Evolutionary conservation across 257 asterid species (phyloP).

Genomic region (Ophiorrhiza pumila): DNA sequence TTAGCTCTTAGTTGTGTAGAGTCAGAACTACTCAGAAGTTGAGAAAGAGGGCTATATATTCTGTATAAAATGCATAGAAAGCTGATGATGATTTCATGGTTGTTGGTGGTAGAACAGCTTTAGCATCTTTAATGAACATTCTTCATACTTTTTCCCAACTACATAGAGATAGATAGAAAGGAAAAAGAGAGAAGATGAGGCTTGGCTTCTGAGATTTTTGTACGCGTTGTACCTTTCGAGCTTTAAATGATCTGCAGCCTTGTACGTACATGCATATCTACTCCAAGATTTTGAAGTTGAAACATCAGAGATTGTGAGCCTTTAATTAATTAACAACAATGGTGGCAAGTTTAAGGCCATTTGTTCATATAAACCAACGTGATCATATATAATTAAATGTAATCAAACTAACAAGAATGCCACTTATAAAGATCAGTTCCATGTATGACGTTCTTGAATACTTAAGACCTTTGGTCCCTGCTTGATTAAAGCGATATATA

Average conservation of each 20-base stretch:
- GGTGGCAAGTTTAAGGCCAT: conserved; percentile 54
- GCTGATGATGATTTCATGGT: conserved; percentile 10
- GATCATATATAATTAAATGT: background rate
- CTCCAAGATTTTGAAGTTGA: conserved; percentile 36
- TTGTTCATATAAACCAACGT: conserved; percentile 14
- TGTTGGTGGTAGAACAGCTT: conserved; percentile 9
- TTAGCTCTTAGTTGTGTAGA: background rate
- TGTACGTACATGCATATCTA: conserved; percentile 22
- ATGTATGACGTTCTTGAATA: background rate
- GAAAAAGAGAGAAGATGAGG: conserved; percentile 11
- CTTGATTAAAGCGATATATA: background rate
- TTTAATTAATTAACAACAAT: conserved; percentile 8
- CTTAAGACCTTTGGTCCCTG: background rate
- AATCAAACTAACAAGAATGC: background rate
- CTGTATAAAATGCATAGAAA: conserved; percentile 13
- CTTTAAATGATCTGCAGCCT: conserved; percentile 37
- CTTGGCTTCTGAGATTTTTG: conserved; percentile 13
- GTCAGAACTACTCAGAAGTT: background rate
- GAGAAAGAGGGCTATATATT: conserved; percentile 1
- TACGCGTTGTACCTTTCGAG: conserved; percentile 30
- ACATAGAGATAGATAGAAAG: background rate
- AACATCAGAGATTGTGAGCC: conserved; percentile 8
- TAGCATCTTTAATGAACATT: conserved; percentile 24
- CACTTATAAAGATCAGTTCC: background rate
- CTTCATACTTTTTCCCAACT: conserved; percentile 5